Evolutionary conservation across 2,329 filamentous ascomycete genomes (phyloP), one percentile per base, ranked within the genome.

Genomic region (Microsporum ferrugineum): DNA sequence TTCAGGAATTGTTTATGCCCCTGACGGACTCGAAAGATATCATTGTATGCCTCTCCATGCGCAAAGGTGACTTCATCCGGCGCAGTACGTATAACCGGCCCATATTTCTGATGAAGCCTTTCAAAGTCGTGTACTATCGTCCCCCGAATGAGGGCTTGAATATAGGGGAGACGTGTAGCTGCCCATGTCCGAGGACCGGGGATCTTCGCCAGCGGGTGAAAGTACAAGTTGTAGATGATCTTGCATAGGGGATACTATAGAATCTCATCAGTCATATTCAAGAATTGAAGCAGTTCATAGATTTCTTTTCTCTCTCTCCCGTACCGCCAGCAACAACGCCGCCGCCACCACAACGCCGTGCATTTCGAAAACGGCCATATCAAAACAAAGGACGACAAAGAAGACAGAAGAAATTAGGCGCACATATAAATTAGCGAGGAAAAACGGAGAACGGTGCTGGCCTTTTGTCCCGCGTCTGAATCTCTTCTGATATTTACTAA

Each of bases 51-150:
- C 4, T 67, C 64, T 1, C 66, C 63, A 31, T 59, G 47, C 5
- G 65, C 62, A 53, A 71, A 68, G 23, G 65, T 62, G 7, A 71
- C 62, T 45, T 72, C 67, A 33, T 68, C 65, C 0, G 69, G 69
- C 4, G 65, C 68, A 14, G 72, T 67, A 1, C 71, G 69, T 5
- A 73, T 63, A n/a, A 71, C 62, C 3, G 66, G 57, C 3, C 71
- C 71, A 38, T 73, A 71, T 12, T 62, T 61, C 17, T 65, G 34
- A 59, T 73, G 71, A 7, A 71, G 58, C 5, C 64, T 61, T 2
- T 65, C 57, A n/a, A 70, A 63, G 4, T 67, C 61, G 14, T 66
- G 65, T 14, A 64, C 62, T 4, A 71, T 63, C 1, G 63, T 66
- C 5, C 68, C 68, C 0, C 51, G 43, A 5, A 63, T 38, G 5